These are phyloP conservation scores for Alternaria postmessia DNA, from an alignment of 2,329 filamentous ascomycete species.

Conservation along the genomic window DNA sequence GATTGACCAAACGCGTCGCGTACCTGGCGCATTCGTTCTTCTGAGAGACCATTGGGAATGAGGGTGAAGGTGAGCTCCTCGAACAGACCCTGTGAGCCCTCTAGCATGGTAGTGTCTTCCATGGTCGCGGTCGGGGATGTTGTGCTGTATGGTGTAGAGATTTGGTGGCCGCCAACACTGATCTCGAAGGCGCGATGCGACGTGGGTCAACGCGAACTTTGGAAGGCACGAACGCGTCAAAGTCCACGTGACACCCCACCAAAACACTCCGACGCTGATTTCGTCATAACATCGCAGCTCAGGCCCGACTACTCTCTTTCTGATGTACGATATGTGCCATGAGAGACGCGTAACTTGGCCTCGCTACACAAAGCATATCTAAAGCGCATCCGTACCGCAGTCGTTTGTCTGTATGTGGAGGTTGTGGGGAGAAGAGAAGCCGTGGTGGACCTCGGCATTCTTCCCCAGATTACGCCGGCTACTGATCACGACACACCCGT, in stretches of 20 bases:
- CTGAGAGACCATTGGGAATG: constrained; percentile 52
- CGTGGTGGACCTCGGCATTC: constrained; percentile 34
- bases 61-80: constrained; percentile 52
- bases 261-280: constrained; percentile 7
- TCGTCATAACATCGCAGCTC: not conserved
- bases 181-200: constrained; percentile 13
- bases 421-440: constrained; percentile 10
- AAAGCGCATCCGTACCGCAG: not conserved
- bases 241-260: constrained; percentile 26
- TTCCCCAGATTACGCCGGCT: constrained; percentile 33
- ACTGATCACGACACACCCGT: constrained; percentile 18
- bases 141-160: constrained; percentile 3
- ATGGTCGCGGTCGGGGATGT: constrained; percentile 26
- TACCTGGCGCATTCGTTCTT: constrained; percentile 40
- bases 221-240: constrained; percentile 18
- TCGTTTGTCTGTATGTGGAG: not conserved
- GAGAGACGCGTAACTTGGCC: not conserved
- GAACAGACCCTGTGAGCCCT: constrained; percentile 48
- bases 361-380: not conserved
- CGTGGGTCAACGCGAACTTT: constrained; percentile 5
- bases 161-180: constrained; percentile 11
- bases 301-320: not conserved
- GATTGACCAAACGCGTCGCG: constrained; percentile 29
- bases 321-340: not conserved
- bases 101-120: constrained; percentile 45